Evolutionary conservation across 345 rosid genomes (phyloP), one percentile per base, ranked within the genome.

Genomic region (Pistacia integerrima): DNA sequence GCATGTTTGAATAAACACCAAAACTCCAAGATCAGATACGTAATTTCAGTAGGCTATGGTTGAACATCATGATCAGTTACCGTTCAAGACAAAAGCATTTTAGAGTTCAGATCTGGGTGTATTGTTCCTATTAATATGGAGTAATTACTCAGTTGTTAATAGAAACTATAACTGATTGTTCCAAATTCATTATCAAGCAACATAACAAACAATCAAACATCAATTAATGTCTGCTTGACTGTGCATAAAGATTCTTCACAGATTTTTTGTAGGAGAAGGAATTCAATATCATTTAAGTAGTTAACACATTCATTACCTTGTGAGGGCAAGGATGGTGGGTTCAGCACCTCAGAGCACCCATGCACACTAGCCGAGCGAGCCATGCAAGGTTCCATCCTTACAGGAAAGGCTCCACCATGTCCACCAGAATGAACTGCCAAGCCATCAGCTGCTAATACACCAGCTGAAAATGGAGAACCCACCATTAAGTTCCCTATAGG

Each of bases 351-450:
- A 62, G 98, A 86, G 83, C 94, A 95, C 38, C 99, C 99, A 73
- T 96, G 99, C 17, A 96, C 86, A 57, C 97, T 96, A 66, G 87
- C 90, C 3, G 99, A 96, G 80, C 98, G 94, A 72, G 92, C 97
- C 87, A 96, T 95, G 85, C 88, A 92, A 82, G 86, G 82, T 76
- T 92, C 94, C 25, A 20, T 66, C 38, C 84, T 75, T 22, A 74
- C 80, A 28, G 94, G 86, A 82, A 86, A 88, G 1, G 81, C 84
- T 69, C 81, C 83, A 66, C 69, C 72, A 20, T 74, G 64, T 35
- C 80, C 78, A 67, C 79, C 77, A 64, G 93, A 87, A 63, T 82
- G 80, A 41, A 79, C 67, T 67, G 82, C 70, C 76, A 79, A 82
- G 28, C 84, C 86, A 74, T 89, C 93, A 13, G 89, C 84, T 11